Evolutionary conservation across 192 early-diverging fungal genomes (phyloP), one percentile per base, ranked within the genome.

Genomic region (Backusella luteola): DNA sequence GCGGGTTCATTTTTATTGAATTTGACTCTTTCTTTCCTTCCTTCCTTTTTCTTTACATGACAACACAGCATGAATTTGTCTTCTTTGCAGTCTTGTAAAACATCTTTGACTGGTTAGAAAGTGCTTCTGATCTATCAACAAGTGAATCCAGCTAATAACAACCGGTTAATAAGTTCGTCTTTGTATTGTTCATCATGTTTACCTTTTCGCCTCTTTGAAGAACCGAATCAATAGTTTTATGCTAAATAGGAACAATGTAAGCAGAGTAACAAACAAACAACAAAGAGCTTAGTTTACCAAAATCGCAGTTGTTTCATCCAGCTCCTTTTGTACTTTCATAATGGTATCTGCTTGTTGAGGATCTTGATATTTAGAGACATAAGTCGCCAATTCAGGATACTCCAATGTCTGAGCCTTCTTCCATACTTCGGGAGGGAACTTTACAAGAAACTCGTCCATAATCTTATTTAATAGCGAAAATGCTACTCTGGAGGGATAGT

Each of bases 71-170:
- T 9, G 92, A 81, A 75, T 93, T 93, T 63, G 89, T 91, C 85
- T 94, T 93, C 85, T 96, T 97, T 4, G 97, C 96, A 2, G 94
- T 93, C 87, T 97, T 98, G 85, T 97, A 98, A 78, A 99, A 99
- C 86, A 93, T 89, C 86, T 98, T 97, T 36, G 93, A 93, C 83
- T 96, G 93, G n/a, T 82, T 88, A 34, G 96, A 97, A 73, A 99
- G 87, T 11, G 90, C 85, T 74, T 94, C 94, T 11, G 91, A 93
- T 75, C 91, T 84, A 66, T 93, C 90, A 3, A 99, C 94, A 39
- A 99, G 86, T 74, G 88, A 88, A 59, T 98, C 95, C 71, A 99
- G 89, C 74, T 80, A 66, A 52, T 14, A 59, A 77, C 1, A 77
- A 53, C 38, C 5, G 23, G 3, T 32, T 46, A 17, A n/a, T 73